Conservation (phyloP, 352 stramenopile genomes). For the Globisporangium viniferum region DNA sequence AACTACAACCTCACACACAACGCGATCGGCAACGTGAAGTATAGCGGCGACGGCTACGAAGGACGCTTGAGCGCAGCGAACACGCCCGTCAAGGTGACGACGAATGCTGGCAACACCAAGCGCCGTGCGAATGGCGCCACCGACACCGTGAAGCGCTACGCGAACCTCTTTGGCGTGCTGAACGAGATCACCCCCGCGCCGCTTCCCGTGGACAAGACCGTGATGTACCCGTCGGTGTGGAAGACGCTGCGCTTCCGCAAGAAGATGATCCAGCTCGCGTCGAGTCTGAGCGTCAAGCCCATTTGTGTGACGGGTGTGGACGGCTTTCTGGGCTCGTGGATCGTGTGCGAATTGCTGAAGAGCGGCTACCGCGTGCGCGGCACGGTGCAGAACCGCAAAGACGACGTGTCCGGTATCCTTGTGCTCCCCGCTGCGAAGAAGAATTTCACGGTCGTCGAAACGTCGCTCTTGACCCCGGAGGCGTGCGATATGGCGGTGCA, state of each 20-base stretch:
- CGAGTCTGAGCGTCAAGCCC: constrained; percentile 69
- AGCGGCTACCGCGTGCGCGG: constrained; percentile 80
- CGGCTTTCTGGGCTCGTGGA: constrained; percentile 83
- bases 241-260: constrained; percentile 79
- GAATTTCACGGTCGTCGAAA: constrained; percentile 87
- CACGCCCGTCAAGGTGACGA: constrained; percentile 15
- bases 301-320: constrained; percentile 87
- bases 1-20: constrained; percentile 18
- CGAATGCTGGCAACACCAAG: constrained; percentile 2
- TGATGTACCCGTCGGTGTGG: constrained; percentile 81
- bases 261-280: constrained; percentile 76
- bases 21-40: constrained; percentile 8
- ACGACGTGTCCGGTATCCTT: constrained; percentile 80
- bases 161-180: constrained; percentile 20
- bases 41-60: constrained; percentile 1
- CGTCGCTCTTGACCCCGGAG: constrained; percentile 82
- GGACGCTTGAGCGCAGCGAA: constrained; percentile 10
- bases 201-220: constrained; percentile 9
- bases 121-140: constrained; percentile 10
- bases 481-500: constrained; percentile 87
- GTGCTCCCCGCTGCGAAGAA: constrained; percentile 64
- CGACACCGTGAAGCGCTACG: constrained; percentile 17
- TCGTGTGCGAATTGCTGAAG: constrained; percentile 74
- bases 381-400: constrained; percentile 83
- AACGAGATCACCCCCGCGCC: constrained; percentile 13